Conservation (phyloP, 441 rosid genomes). For the Eruca vesicaria region DNA sequence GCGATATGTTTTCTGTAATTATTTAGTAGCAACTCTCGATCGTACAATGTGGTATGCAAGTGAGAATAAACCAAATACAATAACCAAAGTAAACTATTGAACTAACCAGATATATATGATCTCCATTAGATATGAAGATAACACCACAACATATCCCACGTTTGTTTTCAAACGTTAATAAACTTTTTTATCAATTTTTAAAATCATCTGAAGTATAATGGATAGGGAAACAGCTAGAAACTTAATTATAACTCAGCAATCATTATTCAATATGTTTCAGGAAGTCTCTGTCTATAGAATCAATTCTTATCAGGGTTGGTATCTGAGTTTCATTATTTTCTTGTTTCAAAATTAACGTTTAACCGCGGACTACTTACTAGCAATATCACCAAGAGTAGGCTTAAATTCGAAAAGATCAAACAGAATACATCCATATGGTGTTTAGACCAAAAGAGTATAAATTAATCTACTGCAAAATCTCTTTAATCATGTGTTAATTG, state of each 20-base stretch:
- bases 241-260: not conserved
- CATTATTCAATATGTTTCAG: not conserved
- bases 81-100: not conserved
- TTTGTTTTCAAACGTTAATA: no score
- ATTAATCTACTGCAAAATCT: not conserved
- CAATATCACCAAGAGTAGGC: not conserved
- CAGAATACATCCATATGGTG: not conserved
- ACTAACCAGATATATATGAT: no score
- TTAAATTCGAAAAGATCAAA: not conserved
- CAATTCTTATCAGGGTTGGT: not conserved
- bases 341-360: not conserved
- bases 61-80: not conserved
- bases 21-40: not conserved
- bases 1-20: not conserved
- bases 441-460: not conserved
- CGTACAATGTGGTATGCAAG: not conserved
- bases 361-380: not conserved
- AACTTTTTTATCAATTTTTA: not conserved
- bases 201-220: not conserved
- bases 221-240: not conserved
- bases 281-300: not conserved
- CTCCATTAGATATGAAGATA: no score
- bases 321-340: not conserved
- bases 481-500: not conserved
- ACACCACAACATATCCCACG: no score